These are phyloP conservation scores for Calocybe gangraenosa DNA, from an alignment of 768 basidiomycete genomes.

Conservation along the genomic window DNA sequence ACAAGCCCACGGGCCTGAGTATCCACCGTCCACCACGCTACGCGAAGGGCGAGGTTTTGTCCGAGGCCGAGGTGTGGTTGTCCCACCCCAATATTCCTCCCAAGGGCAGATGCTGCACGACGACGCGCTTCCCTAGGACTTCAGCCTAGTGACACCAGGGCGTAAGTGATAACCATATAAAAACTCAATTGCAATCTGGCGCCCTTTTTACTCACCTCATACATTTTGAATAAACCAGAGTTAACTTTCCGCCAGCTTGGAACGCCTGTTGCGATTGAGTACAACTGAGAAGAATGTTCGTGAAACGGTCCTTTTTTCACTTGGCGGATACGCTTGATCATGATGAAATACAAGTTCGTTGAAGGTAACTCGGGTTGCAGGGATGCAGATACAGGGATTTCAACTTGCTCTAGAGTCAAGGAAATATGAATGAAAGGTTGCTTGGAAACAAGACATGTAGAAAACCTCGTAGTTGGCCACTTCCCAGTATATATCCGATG, in stretches of 20 bases:
- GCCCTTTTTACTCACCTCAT: slow-evolving; percentile 53
- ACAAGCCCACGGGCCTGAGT: slow-evolving; percentile 11
- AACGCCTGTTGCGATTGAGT: slow-evolving; percentile 84
- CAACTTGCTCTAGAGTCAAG: slow-evolving; percentile 47
- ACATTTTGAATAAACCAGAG: slow-evolving; percentile 92
- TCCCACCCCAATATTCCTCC: slow-evolving; percentile 79
- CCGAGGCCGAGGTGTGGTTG: slow-evolving; percentile 9
- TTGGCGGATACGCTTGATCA: slow-evolving; percentile 70
- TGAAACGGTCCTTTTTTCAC: slow-evolving; percentile 87
- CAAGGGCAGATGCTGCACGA: slow-evolving; percentile 89
- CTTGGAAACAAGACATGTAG: neutral
- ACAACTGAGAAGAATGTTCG: slow-evolving; percentile 87
- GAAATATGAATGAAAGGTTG: slow-evolving; percentile 7
- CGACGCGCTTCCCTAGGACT: slow-evolving; percentile 91
- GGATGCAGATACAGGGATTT: slow-evolving; percentile 61
- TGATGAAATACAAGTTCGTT: slow-evolving; percentile 80
- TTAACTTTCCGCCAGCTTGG: slow-evolving; percentile 91
- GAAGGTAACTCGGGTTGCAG: slow-evolving; percentile 53
- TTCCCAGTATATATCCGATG: slow-evolving; percentile 87
- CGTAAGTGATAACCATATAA: neutral
- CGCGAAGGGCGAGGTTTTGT: slow-evolving; percentile 4
- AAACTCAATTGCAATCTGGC: no score
- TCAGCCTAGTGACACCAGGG: slow-evolving; percentile 53
- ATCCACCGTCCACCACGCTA: neutral
- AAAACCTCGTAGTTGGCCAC: slow-evolving; percentile 78